These are phyloP conservation scores for Brassica incana DNA, from an alignment of 345 rosid genomes.

Conservation along the genomic window DNA sequence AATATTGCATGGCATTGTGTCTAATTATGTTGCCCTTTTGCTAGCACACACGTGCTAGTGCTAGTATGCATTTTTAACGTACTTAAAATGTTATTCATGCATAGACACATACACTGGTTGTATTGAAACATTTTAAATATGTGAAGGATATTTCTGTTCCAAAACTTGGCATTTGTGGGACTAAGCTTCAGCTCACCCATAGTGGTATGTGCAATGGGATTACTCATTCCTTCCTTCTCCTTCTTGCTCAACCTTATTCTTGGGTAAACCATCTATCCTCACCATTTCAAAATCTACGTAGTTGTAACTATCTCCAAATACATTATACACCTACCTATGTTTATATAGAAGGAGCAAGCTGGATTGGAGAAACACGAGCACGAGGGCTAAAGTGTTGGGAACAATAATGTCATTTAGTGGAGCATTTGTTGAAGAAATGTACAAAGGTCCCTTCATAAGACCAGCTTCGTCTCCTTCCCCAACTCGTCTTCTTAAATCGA, in stretches of 20 bases:
- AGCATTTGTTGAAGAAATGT: constrained; percentile 50
- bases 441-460: constrained; percentile 58
- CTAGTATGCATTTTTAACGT: constrained; percentile 21
- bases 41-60: background rate
- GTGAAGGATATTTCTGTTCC: constrained; percentile 60
- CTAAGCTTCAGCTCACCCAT: constrained; percentile 72
- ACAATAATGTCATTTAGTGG: constrained; percentile 57
- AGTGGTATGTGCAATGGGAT: constrained; percentile 86
- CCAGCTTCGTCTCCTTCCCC: constrained; percentile 43
- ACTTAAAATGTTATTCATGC: constrained; percentile 11
- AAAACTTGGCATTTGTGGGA: constrained; percentile 69
- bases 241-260: constrained; percentile 57
- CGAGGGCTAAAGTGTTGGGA: constrained; percentile 51
- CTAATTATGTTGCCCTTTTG: background rate
- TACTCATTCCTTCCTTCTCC: constrained; percentile 59
- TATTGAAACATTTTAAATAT: constrained; percentile 4
- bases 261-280: constrained; percentile 45
- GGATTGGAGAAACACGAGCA: constrained; percentile 53
- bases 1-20: constrained; percentile 12
- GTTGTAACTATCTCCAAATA: background rate
- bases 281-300: background rate
- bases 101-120: background rate
- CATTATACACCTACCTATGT: background rate
- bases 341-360: constrained; percentile 47
- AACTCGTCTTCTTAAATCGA: constrained; percentile 31